Evolutionary conservation across 306 rosid species (phyloP).

Genomic region (Sicyos edulis): DNA sequence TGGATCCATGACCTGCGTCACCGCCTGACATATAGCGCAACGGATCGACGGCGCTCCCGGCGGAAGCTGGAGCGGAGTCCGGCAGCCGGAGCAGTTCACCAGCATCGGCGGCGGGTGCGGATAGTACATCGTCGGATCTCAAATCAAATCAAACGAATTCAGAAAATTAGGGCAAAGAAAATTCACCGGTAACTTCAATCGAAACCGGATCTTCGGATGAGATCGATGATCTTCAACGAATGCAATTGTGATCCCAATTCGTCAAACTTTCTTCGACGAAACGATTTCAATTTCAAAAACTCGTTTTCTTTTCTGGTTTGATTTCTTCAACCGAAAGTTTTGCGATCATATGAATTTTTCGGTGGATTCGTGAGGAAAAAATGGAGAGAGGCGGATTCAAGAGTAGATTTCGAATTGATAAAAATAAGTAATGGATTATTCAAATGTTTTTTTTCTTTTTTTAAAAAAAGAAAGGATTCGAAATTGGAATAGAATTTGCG

Average conservation of each 20-base stretch:
- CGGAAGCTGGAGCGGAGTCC: constrained; percentile 67
- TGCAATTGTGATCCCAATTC: neutral
- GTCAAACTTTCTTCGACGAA: neutral
- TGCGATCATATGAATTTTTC: neutral
- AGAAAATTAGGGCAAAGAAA: neutral
- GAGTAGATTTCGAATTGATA: neutral
- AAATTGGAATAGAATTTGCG: too few relatives aligned
- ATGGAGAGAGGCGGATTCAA: neutral
- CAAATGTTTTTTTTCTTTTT: too few relatives aligned
- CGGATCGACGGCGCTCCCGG: constrained; percentile 74
- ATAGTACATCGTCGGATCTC: constrained; percentile 20
- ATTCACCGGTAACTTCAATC: neutral
- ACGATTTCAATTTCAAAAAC: neutral
- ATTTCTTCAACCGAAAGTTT: neutral
- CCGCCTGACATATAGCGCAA: constrained; percentile 74
- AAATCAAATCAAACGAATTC: neutral
- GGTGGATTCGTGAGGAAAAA: neutral
- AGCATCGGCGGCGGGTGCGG: constrained; percentile 36
- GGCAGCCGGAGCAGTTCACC: constrained; percentile 77
- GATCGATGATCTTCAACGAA: neutral
- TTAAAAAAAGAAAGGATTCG: too few relatives aligned
- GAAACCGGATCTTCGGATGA: neutral
- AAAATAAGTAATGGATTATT: neutral
- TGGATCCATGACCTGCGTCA: constrained; percentile 63
- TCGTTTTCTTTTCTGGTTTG: neutral